Evolutionary conservation across 129 eudicot genomes (phyloP).

Genomic region (Ambrosia trifida): DNA sequence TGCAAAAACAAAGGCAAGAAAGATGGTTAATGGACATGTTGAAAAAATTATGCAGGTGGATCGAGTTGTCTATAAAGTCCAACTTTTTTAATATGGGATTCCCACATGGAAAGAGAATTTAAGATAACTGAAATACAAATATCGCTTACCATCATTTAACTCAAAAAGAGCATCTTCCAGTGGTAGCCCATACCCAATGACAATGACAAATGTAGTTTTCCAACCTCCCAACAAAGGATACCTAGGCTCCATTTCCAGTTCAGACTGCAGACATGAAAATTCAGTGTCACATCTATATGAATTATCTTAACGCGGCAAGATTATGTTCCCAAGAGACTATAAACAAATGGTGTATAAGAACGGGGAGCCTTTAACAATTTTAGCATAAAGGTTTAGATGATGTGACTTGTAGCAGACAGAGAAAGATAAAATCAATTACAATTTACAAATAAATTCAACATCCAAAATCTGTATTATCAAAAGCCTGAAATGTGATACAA

Average conservation of each 20-base stretch:
- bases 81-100: too few species aligned
- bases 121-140: slow-evolving; percentile 62
- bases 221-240: slow-evolving; percentile 99
- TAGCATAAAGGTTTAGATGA: not conserved
- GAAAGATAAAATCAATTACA: not conserved
- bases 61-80: too few species aligned
- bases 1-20: slow-evolving; percentile 36
- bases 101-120: not conserved
- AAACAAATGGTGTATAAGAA: not conserved
- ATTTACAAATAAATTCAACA: not conserved
- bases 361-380: slow-evolving; percentile 1
- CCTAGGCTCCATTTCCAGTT: slow-evolving; percentile 85
- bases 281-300: slow-evolving; percentile 4
- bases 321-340: slow-evolving; percentile 4
- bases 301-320: not conserved
- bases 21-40: slow-evolving; percentile 4
- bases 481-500: too few species aligned
- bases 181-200: slow-evolving; percentile 85
- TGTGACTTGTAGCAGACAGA: slow-evolving; percentile 1
- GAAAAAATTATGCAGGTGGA: too few species aligned
- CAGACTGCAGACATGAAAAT: slow-evolving; percentile 62
- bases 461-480: slow-evolving; percentile 5
- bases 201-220: slow-evolving; percentile 70
- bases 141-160: slow-evolving; percentile 75
- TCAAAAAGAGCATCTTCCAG: slow-evolving; percentile 85